phyloP scores from a whole-genome alignment of 192 early-diverging fungal genomes.

The Podila clonocystis region DNA sequence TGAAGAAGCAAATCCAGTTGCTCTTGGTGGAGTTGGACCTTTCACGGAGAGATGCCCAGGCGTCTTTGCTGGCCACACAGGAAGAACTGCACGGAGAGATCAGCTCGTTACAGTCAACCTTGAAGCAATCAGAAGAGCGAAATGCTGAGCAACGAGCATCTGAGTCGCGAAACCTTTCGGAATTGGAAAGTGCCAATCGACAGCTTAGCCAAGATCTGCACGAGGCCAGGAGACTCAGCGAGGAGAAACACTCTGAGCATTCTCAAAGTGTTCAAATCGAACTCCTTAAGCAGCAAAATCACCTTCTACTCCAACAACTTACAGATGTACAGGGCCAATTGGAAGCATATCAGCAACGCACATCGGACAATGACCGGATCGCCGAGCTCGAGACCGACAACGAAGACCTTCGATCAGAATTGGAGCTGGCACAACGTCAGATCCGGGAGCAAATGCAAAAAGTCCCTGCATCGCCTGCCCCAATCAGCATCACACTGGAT shows the following conservation, averaged over 20 bases:
- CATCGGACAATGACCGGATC: background rate
- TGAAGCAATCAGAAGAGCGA: background rate
- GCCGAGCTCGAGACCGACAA: slow-evolving; percentile 6
- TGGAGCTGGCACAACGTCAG: background rate
- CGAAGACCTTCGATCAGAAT: slow-evolving; percentile 8
- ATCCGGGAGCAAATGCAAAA: background rate
- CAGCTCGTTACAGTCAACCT: background rate
- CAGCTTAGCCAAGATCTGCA: slow-evolving; percentile 12
- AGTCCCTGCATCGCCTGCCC: background rate
- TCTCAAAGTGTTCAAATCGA: background rate
- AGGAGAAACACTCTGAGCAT: background rate
- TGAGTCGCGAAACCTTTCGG: background rate
- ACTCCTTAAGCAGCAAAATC: background rate
- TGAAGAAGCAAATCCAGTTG: slow-evolving; percentile 9
- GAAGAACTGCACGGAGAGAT: slow-evolving; percentile 2
- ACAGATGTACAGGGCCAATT: background rate
- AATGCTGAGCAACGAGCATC: background rate
- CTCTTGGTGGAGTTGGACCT: background rate
- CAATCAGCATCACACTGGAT: background rate
- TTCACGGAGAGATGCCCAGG: background rate
- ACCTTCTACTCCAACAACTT: background rate
- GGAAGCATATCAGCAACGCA: background rate
- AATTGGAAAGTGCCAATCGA: slow-evolving; percentile 4
- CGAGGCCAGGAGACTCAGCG: background rate
- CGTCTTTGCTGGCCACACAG: background rate